phyloP scores from a whole-genome alignment of 1,284 basidiomycete genomes.

The Apiotrichum gracile region DNA sequence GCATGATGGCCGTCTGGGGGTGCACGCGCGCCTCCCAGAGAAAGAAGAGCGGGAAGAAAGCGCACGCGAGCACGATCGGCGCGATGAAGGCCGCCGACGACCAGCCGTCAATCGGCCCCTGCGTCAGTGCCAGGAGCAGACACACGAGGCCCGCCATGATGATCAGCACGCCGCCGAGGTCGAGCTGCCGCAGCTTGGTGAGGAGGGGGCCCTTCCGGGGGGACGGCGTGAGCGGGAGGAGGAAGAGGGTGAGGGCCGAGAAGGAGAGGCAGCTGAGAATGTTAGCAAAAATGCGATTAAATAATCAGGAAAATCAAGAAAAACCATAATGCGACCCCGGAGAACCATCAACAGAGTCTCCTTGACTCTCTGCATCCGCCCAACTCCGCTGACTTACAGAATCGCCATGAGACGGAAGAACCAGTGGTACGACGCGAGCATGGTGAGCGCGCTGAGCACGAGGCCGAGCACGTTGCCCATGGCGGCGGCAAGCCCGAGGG shows the following conservation, averaged over 20 bases:
- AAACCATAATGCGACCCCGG: too few relatives aligned
- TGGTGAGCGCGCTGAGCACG: constrained; percentile 29
- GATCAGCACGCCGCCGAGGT: constrained; percentile 21
- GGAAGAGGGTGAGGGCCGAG: constrained; percentile 21
- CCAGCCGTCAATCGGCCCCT: constrained; percentile 26
- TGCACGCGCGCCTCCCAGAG: constrained; percentile 32
- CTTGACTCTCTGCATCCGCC: too few relatives aligned
- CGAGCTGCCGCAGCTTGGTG: constrained; percentile 21
- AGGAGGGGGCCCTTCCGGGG: constrained; percentile 13
- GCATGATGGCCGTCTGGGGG: constrained; percentile 27
- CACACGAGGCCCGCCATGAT: constrained; percentile 16
- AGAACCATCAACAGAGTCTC: too few relatives aligned
- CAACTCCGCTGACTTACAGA: too few relatives aligned
- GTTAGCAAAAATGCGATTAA: not conserved
- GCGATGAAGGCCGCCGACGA: constrained; percentile 20
- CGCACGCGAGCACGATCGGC: constrained; percentile 35
- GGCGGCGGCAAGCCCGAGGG: constrained; percentile 29
- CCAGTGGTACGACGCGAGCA: constrained; percentile 34
- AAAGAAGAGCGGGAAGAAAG: constrained; percentile 36
- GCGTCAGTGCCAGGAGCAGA: constrained; percentile 22
- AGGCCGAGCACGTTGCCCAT: constrained; percentile 35
- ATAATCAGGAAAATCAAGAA: too few relatives aligned
- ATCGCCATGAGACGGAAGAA: constrained; percentile 42
- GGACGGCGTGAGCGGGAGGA: constrained; percentile 30
- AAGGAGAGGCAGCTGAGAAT: constrained; percentile 18